Evolutionary conservation across 139 green algal species (phyloP).

Genomic region (Picochlorum sp.): DNA sequence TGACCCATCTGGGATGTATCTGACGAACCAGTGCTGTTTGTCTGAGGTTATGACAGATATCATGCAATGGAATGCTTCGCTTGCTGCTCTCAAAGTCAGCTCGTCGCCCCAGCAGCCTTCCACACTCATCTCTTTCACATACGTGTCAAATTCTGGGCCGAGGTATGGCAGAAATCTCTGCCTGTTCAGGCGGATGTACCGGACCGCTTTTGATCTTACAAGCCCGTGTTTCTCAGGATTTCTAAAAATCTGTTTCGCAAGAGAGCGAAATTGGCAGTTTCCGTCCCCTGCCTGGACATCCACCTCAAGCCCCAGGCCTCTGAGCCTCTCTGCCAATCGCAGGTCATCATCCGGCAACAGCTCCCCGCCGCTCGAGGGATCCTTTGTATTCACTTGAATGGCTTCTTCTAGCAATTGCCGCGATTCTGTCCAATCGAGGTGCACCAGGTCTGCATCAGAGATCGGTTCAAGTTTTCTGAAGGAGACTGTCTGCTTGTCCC

Average conservation of each 20-base stretch:
- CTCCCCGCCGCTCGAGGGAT: background rate
- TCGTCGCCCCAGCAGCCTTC: constrained; percentile 62
- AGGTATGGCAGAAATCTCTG: constrained; percentile 42
- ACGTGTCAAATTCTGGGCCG: constrained; percentile 30
- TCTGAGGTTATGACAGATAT: constrained; percentile 54
- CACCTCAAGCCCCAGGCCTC: constrained; percentile 50
- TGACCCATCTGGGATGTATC: constrained; percentile 29
- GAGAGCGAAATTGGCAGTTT: constrained; percentile 59
- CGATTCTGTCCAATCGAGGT: constrained; percentile 29
- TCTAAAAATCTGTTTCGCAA: constrained; percentile 50
- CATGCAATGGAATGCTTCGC: constrained; percentile 42
- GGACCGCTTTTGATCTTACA: constrained; percentile 35
- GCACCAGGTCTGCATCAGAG: background rate
- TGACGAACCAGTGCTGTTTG: constrained; percentile 50
- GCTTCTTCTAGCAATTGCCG: constrained; percentile 31
- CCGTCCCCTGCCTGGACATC: constrained; percentile 45
- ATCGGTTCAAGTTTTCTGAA: background rate
- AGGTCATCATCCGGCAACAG: constrained; percentile 11
- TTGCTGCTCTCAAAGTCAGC: constrained; percentile 56
- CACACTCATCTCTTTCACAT: constrained; percentile 37
- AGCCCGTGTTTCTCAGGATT: constrained; percentile 30
- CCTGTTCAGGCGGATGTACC: constrained; percentile 35
- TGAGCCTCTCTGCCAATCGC: constrained; percentile 35
- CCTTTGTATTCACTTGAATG: constrained; percentile 24
- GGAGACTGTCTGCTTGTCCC: too few relatives aligned